phyloP scores from a whole-genome alignment of 2,329 filamentous ascomycete genomes.

The Phaeosphaeria sp. region DNA sequence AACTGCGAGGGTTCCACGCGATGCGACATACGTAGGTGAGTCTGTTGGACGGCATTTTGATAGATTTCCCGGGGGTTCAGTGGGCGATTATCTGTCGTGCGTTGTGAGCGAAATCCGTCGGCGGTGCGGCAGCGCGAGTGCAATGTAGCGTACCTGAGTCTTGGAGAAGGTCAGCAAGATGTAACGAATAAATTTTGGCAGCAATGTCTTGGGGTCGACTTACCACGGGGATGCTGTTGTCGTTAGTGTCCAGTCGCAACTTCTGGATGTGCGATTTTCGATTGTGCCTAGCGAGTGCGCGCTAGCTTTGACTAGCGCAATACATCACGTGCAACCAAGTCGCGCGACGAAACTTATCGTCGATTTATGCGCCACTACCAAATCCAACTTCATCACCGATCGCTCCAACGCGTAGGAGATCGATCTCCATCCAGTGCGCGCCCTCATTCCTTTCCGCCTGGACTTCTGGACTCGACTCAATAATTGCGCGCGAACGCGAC shows the following conservation, averaged over 20 bases:
- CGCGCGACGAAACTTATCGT: slow-evolving; percentile 32
- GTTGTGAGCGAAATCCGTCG: slow-evolving; percentile 32
- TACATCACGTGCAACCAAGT: slow-evolving; percentile 11
- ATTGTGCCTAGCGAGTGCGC: neutral
- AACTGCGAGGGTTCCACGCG: neutral
- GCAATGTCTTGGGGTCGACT: slow-evolving; percentile 26
- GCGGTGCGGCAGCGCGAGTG: slow-evolving; percentile 4
- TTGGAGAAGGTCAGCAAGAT: slow-evolving; percentile 17
- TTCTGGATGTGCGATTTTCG: slow-evolving; percentile 1
- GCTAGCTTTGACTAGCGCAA: slow-evolving; percentile 1
- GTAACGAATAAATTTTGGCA: slow-evolving; percentile 9
- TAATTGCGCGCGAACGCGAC: slow-evolving; percentile 32
- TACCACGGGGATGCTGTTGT: slow-evolving; percentile 44
- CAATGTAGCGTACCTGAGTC: slow-evolving; percentile 36
- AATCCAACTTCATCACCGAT: slow-evolving; percentile 32
- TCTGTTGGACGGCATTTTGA: slow-evolving; percentile 61
- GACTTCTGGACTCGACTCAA: slow-evolving; percentile 13
- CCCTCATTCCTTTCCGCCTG: slow-evolving; percentile 16
- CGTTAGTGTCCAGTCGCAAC: slow-evolving; percentile 18
- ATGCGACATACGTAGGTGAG: slow-evolving; percentile 61
- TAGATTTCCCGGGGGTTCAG: slow-evolving; percentile 47
- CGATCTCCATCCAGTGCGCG: slow-evolving; percentile 27
- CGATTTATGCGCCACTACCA: slow-evolving; percentile 28
- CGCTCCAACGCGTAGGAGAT: slow-evolving; percentile 37
- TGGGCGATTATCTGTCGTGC: slow-evolving; percentile 35